Evolutionary conservation across 169 alveolate species (phyloP).

Genomic region (Plasmodium coatneyi): DNA sequence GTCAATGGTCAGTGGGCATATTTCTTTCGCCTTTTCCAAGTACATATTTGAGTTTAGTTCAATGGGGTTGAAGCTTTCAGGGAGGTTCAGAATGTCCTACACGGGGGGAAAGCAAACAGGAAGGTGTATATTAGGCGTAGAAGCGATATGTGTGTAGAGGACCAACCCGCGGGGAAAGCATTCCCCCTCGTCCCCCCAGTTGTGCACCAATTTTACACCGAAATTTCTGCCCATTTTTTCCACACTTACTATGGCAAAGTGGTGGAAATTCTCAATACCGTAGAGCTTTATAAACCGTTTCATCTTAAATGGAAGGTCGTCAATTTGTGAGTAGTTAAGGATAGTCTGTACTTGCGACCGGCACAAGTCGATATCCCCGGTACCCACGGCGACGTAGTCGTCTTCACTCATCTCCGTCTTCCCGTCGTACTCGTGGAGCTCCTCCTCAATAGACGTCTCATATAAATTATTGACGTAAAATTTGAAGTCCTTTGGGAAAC

Average conservation of each 20-base stretch:
- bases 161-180: neutral
- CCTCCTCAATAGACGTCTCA: constrained; percentile 73
- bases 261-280: constrained; percentile 74
- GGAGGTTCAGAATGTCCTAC: constrained; percentile 62
- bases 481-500: constrained; percentile 68
- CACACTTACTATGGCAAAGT: constrained; percentile 56
- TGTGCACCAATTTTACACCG: too few species aligned
- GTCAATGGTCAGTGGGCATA: constrained; percentile 65
- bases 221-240: too few species aligned
- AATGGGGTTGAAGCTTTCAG: constrained; percentile 53
- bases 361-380: constrained; percentile 44
- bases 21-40: constrained; percentile 51
- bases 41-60: constrained; percentile 38
- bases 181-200: too few species aligned
- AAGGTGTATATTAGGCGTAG: neutral
- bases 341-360: constrained; percentile 53
- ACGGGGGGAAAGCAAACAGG: neutral
- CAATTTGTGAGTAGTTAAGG: constrained; percentile 28
- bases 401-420: neutral
- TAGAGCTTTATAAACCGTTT: constrained; percentile 65
- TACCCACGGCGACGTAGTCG: constrained; percentile 64
- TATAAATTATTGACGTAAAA: constrained; percentile 45
- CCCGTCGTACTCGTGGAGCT: constrained; percentile 44
- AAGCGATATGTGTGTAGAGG: neutral
- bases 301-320: constrained; percentile 48